Evolutionary conservation across 768 basidiomycete species (phyloP).

Genomic region (Phaffia australis): DNA sequence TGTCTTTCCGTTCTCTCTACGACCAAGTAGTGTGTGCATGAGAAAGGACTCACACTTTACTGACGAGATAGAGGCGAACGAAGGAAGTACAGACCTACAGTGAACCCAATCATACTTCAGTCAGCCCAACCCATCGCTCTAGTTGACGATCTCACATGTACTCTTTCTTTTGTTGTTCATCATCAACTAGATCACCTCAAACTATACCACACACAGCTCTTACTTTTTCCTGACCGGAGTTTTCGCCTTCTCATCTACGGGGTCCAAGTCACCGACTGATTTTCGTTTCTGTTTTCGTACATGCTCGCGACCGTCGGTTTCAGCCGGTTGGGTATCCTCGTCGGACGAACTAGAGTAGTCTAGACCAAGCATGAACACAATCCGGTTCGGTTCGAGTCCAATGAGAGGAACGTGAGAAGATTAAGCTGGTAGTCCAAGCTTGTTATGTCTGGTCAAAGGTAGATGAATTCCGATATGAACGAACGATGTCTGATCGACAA

Average conservation of each 20-base stretch:
- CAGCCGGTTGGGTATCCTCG: not conserved
- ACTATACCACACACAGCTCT: not conserved
- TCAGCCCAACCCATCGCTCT: not conserved
- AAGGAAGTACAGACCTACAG: not conserved
- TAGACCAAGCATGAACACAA: conserved; percentile 9
- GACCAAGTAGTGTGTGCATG: not conserved
- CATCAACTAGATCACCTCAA: not conserved
- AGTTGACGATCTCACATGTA: not conserved
- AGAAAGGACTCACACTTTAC: no score
- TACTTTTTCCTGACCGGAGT: conserved; percentile 3
- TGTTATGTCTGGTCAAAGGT: no score
- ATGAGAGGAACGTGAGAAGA: no score
- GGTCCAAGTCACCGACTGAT: no score
- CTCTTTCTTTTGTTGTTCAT: not conserved
- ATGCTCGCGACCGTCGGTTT: not conserved
- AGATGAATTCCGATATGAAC: no score
- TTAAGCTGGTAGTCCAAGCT: no score
- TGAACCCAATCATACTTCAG: not conserved
- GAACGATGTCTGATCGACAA: no score
- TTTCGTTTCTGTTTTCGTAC: not conserved
- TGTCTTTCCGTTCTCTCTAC: not conserved
- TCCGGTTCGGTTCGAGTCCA: no score
- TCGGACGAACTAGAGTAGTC: conserved; percentile 13
- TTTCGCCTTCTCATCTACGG: no score
- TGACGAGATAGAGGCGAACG: not conserved